Evolutionary conservation across 2,329 filamentous ascomycete species (phyloP).

Genomic region (Plectosphaerella cucumerina): DNA sequence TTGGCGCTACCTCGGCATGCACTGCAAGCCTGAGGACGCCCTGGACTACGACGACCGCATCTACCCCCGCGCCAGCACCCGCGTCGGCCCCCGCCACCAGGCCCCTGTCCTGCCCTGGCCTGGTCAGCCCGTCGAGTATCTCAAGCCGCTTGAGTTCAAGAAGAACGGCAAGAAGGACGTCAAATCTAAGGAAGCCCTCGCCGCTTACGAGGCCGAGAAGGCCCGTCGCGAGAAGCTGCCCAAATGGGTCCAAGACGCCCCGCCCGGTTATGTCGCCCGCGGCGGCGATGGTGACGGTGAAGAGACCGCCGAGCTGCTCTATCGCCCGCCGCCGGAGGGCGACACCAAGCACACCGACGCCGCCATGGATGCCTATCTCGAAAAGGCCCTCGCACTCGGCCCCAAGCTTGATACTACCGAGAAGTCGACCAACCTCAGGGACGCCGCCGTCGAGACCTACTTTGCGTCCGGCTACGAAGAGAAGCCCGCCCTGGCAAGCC

Average conservation of each 20-base stretch:
- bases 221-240: constrained; percentile 75
- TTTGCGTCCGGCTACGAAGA: constrained; percentile 68
- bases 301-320: constrained; percentile 72
- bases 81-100: constrained; percentile 87
- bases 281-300: constrained; percentile 73
- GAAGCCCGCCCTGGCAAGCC: constrained; percentile 63
- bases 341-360: constrained; percentile 60
- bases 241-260: constrained; percentile 92
- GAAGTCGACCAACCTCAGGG: constrained; percentile 80
- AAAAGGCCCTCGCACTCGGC: constrained; percentile 59
- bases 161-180: constrained; percentile 74
- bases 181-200: constrained; percentile 77
- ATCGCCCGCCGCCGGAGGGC: constrained; percentile 65
- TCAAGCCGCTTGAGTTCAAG: constrained; percentile 83
- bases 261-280: constrained; percentile 76
- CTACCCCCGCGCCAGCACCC: constrained; percentile 90
- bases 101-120: constrained; percentile 82
- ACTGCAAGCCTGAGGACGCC: constrained; percentile 92
- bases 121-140: constrained; percentile 81
- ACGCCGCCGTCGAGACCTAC: constrained; percentile 74
- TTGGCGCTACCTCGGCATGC: constrained; percentile 91
- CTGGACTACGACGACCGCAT: constrained; percentile 97
- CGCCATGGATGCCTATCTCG: constrained; percentile 67
- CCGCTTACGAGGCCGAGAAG: constrained; percentile 78
- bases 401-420: constrained; percentile 66